Evolutionary conservation across 208 protist genomes (phyloP), one percentile per base, ranked within the genome.

Genomic region (Strigomonas culicis): DNA sequence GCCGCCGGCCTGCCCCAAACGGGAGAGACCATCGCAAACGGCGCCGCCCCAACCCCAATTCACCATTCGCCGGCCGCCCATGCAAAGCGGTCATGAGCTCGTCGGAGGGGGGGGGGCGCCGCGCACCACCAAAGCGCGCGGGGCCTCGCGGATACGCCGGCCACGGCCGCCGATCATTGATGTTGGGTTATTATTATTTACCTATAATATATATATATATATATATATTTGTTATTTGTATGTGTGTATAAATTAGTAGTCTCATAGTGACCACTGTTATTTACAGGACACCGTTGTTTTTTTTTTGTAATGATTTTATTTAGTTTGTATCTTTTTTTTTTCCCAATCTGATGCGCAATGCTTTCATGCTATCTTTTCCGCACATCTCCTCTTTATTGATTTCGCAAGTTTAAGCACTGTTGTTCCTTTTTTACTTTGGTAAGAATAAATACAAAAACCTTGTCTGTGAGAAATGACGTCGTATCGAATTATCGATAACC

Each of bases 291-390:
- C 36, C 6, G 36, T 63, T 21, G 49, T 31, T 63, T 59, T 30
- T 59, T 67, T 27, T 56, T 56, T 56, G 25, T 56, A 17, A 17
- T 10, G 19, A 6, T 8, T 6, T 51, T 19, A 24, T 27, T 46
- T 32, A 46, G n/a, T 56, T 59, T 51, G 19, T 61, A 51, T 34
- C n/a, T 44, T 59, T 36, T 44, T n/a, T 13, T n/a, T 11, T 19
- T 13, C 13, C 36, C 8, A 7, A 10, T 76, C 81, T 95, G 51
- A 94, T 41, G 11, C 92, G 82, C 68, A 91, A 95, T 2, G 88
- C 93, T 71, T 96, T 89, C 69, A 90, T 93, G 66, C 87, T 88
- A 22, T 97, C 80, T 74, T 97, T 97, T 43, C 89, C 77, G 55
- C 93, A 79, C n/a, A 98, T 77, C 62, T 97, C 92, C 24, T 97